Base-by-base conservation (phyloP, 2,329 filamentous ascomycete species). In the Venturiaceae sp. region DNA sequence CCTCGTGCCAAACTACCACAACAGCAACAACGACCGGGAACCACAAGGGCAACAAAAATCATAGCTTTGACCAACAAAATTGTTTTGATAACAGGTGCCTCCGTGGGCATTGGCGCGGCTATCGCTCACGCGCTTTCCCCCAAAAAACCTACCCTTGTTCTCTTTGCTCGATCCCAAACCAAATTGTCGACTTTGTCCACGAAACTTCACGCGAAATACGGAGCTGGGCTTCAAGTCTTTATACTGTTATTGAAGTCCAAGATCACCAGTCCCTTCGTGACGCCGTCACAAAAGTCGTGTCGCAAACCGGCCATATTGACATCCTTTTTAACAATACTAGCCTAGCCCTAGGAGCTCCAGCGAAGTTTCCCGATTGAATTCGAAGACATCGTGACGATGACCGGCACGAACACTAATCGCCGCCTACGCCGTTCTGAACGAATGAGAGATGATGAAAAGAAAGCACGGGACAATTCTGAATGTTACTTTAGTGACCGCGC, bases 51-150 rank as follows among this genome's bases (percentile, higher is more conserved):
- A 30, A 30, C 23, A 47, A 16, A 9, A 16, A 30, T 13, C 3
- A 47, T 47, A 26, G 23, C 44, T 47, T 30, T 84, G 60, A 71
- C 71, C 36, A 80, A 79, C 60, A 74, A 78, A 55, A 69, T 84
- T 46, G 82, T 81, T 47, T 73, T 85, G 9, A 77, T 85, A 52
- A 84, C 82, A 2, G 82, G 82, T 47, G 82, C 82, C 53, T 84
- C 81, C 55, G 80, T 46, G 41, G 41, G 41, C 41, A 46, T 46
- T 5, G 41, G 41, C 21, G 41, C 41, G 5, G 69, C 72, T 4
- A 77, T 78, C 26, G 74, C 75, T 6, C 63, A 63, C 4, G 64
- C 69, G 3, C 63, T 77, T 3, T 75, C 72, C 13, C 61, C 66
- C 13, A 67, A 72, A 53, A 69, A 70, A 2, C 73, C 72, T 4